Conservation (phyloP, 2,329 filamentous ascomycete genomes). For the Ophiostoma australiae region DNA sequence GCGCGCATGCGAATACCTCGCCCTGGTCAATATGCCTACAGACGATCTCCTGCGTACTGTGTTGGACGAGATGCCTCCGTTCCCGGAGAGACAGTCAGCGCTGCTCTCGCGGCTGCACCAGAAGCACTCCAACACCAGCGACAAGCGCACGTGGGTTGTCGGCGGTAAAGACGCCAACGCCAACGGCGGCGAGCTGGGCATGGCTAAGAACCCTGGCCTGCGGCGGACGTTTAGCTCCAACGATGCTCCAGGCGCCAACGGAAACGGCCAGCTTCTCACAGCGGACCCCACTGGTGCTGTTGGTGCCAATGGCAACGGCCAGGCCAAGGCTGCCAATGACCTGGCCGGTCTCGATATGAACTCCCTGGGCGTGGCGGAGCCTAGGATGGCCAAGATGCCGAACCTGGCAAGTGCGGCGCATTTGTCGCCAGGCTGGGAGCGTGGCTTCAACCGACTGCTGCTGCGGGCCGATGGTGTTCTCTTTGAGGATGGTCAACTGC, state of each 20-base stretch:
- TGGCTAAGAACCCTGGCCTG: constrained; percentile 74
- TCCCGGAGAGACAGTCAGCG: constrained; percentile 89
- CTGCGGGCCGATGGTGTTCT: constrained; percentile 78
- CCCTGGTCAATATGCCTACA: constrained; percentile 75
- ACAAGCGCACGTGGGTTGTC: constrained; percentile 97
- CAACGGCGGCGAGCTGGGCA: constrained; percentile 70
- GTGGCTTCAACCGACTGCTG: constrained; percentile 78
- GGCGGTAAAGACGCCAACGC: constrained; percentile 91
- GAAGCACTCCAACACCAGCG: constrained; percentile 86
- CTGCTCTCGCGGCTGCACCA: constrained; percentile 88
- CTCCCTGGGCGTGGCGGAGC: constrained; percentile 51
- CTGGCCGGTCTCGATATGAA: constrained; percentile 79
- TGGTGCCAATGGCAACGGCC: constrained; percentile 7
- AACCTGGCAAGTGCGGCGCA: constrained; percentile 92
- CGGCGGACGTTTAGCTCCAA: constrained; percentile 73
- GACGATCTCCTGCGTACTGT: constrained; percentile 90
- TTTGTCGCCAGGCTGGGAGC: constrained; percentile 90
- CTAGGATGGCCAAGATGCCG: constrained; percentile 59
- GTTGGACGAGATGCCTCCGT: constrained; percentile 98
- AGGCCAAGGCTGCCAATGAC: constrained; percentile 53
- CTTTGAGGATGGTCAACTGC: constrained; percentile 91
- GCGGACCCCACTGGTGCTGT: constrained; percentile 3
- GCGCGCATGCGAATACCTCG: constrained; percentile 89
- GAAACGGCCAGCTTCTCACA: constrained; percentile 37
- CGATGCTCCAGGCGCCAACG: constrained; percentile 44